phyloP scores from a whole-genome alignment of 176 grass and related monocot genomes.

The Panicum miliaceum region DNA sequence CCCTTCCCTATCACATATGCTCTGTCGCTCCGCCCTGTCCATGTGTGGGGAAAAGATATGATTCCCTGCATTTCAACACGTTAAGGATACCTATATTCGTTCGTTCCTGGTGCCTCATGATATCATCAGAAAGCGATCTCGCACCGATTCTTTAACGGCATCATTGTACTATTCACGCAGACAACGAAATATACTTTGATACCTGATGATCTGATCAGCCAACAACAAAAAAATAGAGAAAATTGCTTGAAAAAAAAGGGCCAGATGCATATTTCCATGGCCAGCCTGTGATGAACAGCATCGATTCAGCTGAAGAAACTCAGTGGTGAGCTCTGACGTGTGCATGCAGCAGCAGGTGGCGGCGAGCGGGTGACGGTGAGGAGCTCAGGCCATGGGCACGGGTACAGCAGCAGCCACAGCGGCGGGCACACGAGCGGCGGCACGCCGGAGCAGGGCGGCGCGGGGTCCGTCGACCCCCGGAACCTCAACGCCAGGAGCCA shows the following conservation, averaged over 20 bases:
- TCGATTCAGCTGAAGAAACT: neutral
- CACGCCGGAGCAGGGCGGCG: neutral
- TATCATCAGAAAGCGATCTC: neutral
- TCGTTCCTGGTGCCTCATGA: neutral
- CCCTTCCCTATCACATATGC: neutral
- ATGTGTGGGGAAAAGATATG: constrained; percentile 26
- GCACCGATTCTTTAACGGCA: constrained; percentile 6
- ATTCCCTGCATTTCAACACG: constrained; percentile 22
- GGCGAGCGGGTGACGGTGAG: neutral
- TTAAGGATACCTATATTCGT: constrained; percentile 28
- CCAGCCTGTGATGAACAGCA: neutral
- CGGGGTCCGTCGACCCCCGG: neutral
- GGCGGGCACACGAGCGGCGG: neutral
- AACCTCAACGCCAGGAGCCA: constrained; percentile 20
- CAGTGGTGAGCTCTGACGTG: neutral
- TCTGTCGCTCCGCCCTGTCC: constrained; percentile 30
- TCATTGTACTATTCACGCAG: neutral
- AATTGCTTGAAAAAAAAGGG: neutral
- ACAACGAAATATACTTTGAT: neutral
- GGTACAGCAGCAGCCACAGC: constrained; percentile 17
- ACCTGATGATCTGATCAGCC: neutral
- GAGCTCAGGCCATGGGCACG: constrained; percentile 10
- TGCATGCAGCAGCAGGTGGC: neutral
- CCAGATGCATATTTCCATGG: neutral
- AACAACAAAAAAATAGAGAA: neutral